phyloP scores from a whole-genome alignment of 1,139 yeast species.

The Geotrichum aggregatum region DNA sequence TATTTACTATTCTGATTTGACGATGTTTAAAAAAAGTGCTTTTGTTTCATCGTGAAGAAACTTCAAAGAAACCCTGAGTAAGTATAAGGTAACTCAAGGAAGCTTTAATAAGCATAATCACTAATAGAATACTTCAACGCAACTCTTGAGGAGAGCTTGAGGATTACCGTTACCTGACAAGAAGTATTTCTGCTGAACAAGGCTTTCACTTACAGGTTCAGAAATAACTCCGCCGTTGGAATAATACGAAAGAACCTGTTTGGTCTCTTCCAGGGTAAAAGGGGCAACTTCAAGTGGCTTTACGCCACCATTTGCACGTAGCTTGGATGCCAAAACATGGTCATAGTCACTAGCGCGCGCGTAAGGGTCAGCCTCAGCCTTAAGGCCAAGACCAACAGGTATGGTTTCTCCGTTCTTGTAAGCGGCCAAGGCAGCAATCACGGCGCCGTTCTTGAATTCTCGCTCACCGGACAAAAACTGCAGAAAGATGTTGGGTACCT shows the following conservation, averaged over 20 bases:
- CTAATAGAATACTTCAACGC: slow-evolving; percentile 12
- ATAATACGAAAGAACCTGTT: slow-evolving; percentile 51
- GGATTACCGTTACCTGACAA: slow-evolving; percentile 47
- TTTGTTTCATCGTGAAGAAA: no score
- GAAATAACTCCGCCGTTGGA: slow-evolving; percentile 53
- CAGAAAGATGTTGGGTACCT: slow-evolving; percentile 59
- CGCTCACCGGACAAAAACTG: slow-evolving; percentile 54
- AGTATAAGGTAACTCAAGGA: no score
- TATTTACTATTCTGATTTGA: not conserved
- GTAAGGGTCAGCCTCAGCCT: slow-evolving; percentile 54
- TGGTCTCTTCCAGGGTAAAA: slow-evolving; percentile 53
- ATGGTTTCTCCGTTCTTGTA: slow-evolving; percentile 52
- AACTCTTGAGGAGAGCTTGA: slow-evolving; percentile 17
- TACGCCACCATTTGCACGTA: slow-evolving; percentile 45
- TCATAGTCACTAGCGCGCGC: slow-evolving; percentile 52
- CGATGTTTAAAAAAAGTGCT: no score
- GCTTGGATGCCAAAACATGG: slow-evolving; percentile 46
- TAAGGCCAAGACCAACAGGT: slow-evolving; percentile 54
- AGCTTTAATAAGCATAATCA: not conserved
- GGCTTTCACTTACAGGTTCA: slow-evolving; percentile 42
- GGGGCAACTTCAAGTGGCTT: slow-evolving; percentile 48
- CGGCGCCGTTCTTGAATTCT: slow-evolving; percentile 56
- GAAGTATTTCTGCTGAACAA: slow-evolving; percentile 52
- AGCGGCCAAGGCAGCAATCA: slow-evolving; percentile 58
- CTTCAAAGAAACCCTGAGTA: no score